Evolutionary conservation across 2,329 filamentous ascomycete genomes (phyloP).

Genomic region (Lachnellula suecica): DNA sequence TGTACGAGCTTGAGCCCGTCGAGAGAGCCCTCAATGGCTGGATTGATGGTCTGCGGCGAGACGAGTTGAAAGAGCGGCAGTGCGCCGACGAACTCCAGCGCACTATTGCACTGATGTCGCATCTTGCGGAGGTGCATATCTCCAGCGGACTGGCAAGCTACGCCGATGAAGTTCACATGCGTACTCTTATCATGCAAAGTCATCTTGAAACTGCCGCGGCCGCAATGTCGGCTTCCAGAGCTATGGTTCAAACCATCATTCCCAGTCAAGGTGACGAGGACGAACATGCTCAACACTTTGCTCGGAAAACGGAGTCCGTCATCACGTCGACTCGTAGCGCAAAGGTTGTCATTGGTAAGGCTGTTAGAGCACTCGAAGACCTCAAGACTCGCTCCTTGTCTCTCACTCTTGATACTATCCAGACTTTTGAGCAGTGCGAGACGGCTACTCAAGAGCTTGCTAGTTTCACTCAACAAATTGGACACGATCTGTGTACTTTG

Average conservation of each 20-base stretch:
- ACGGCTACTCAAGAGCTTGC: slow-evolving; percentile 63
- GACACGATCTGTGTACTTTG: slow-evolving; percentile 60
- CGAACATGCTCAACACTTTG: slow-evolving; percentile 65
- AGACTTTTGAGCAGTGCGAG: slow-evolving; percentile 71
- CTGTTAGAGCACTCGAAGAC: slow-evolving; percentile 74
- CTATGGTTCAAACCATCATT: slow-evolving; percentile 66
- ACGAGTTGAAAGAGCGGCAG: slow-evolving; percentile 82
- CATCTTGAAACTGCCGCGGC: slow-evolving; percentile 77
- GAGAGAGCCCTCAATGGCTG: slow-evolving; percentile 86
- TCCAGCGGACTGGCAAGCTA: slow-evolving; percentile 67
- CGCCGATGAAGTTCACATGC: slow-evolving; percentile 79
- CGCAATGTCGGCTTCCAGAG: slow-evolving; percentile 61
- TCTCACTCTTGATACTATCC: slow-evolving; percentile 64
- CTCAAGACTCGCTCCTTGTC: slow-evolving; percentile 74
- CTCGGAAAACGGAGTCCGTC: slow-evolving; percentile 68
- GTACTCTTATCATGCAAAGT: slow-evolving; percentile 72
- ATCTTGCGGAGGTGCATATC: slow-evolving; percentile 80
- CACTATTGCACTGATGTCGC: slow-evolving; percentile 82
- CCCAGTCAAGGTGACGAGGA: slow-evolving; percentile 59
- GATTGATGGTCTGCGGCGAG: slow-evolving; percentile 79
- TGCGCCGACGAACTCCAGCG: slow-evolving; percentile 79
- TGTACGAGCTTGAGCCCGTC: slow-evolving; percentile 88
- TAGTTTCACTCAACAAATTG: slow-evolving; percentile 64
- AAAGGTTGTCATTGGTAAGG: slow-evolving; percentile 81
- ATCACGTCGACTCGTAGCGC: slow-evolving; percentile 75